Percentiles rank a stretch among this genome's conserved stretches.
Evolutionary conservation across 768 basidiomycete genomes (phyloP).

Genomic region (Crepidotus variabilis): DNA sequence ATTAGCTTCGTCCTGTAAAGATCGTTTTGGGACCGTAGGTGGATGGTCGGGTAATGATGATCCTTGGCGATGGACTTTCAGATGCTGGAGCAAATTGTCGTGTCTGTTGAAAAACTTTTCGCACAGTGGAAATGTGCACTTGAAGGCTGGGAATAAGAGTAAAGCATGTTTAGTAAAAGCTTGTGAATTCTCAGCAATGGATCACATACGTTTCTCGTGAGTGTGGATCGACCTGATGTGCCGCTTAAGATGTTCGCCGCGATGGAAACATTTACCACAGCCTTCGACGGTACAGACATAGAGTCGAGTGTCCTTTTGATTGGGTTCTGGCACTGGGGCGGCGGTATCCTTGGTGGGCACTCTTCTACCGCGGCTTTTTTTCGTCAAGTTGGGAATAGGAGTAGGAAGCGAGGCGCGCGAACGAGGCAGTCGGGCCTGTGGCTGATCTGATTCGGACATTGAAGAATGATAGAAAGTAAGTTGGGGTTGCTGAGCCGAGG

Average conservation of each 20-base stretch:
- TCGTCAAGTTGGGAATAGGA: slow-evolving; percentile 74
- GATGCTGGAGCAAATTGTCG: slow-evolving; percentile 78
- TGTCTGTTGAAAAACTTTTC: slow-evolving; percentile 74
- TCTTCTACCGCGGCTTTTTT: slow-evolving; percentile 75
- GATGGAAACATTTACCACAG: slow-evolving; percentile 71
- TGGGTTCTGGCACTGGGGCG: slow-evolving; percentile 13
- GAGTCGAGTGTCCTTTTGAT: slow-evolving; percentile 27
- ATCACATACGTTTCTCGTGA: slow-evolving; percentile 67
- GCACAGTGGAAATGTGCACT: slow-evolving; percentile 64
- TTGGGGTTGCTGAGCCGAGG: slow-evolving; percentile 1
- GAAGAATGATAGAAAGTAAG: slow-evolving; percentile 14
- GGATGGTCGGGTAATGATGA: slow-evolving; percentile 6
- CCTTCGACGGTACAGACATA: slow-evolving; percentile 66
- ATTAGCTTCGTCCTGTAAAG: slow-evolving; percentile 4
- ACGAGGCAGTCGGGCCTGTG: slow-evolving; percentile 40
- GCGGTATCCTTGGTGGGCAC: slow-evolving; percentile 52
- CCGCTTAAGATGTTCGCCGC: slow-evolving; percentile 73
- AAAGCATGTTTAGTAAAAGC: slow-evolving; percentile 10
- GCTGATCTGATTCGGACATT: slow-evolving; percentile 15
- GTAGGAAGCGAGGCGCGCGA: slow-evolving; percentile 57
- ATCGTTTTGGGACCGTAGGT: not conserved
- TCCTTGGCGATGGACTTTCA: slow-evolving; percentile 60
- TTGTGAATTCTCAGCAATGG: slow-evolving; percentile 1
- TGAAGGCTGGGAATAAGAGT: slow-evolving; percentile 48
- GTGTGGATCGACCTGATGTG: slow-evolving; percentile 75